Conservation (phyloP, 441 rosid genomes). For the Lepidium campestre region DNA sequence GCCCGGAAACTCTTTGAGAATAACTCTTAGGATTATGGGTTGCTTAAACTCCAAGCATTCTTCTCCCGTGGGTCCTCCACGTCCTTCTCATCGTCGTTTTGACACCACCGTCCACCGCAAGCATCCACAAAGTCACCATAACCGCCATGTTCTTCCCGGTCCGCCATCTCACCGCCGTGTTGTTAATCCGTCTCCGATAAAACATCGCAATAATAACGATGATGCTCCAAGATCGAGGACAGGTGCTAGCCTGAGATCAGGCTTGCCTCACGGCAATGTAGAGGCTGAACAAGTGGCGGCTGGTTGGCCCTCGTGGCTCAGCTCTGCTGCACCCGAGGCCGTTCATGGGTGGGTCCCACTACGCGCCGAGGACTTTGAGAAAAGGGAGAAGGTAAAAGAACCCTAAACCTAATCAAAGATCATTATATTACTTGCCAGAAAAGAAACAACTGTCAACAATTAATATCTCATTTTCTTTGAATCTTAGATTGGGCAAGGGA, state of each 20-base stretch:
- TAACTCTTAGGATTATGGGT: slow-evolving; percentile 51
- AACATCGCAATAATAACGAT: slow-evolving; percentile 8
- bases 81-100: slow-evolving; percentile 1
- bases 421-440: neutral
- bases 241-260: slow-evolving; percentile 42
- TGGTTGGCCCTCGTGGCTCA: slow-evolving; percentile 96
- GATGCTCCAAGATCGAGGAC: slow-evolving; percentile 34
- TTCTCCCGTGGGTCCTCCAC: slow-evolving; percentile 26
- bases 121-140: slow-evolving; percentile 33
- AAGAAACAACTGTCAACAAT: slow-evolving; percentile 4
- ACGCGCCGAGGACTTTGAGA: slow-evolving; percentile 69
- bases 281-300: slow-evolving; percentile 78
- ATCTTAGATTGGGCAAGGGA: slow-evolving; percentile 88
- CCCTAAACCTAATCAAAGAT: neutral
- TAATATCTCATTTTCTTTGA: neutral
- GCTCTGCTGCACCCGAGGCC: slow-evolving; percentile 72
- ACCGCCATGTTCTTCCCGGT: slow-evolving; percentile 16
- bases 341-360: slow-evolving; percentile 83
- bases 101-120: slow-evolving; percentile 2
- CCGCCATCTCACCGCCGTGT: slow-evolving; percentile 34
- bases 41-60: slow-evolving; percentile 62
- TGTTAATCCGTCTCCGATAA: slow-evolving; percentile 24
- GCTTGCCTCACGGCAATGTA: slow-evolving; percentile 39
- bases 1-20: slow-evolving; percentile 21
- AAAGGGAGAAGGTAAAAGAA: slow-evolving; percentile 69